Percentiles rank a stretch among this genome's conserved stretches.
These are phyloP conservation scores for Pyricularia sp. DNA, from an alignment of 2,329 filamentous ascomycete species.

Conservation along the genomic window DNA sequence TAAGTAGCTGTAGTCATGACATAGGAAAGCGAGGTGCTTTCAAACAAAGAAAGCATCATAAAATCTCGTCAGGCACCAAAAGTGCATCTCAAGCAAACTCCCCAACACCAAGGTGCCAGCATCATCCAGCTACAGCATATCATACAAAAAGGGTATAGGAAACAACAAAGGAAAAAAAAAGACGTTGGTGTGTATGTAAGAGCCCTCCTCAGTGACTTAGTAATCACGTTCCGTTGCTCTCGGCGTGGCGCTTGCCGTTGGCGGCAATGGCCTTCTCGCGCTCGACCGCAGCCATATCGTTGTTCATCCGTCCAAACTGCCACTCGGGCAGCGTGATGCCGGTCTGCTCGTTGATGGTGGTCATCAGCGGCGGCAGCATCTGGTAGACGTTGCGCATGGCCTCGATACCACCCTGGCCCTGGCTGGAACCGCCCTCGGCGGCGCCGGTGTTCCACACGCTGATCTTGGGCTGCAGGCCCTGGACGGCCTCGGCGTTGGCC, in stretches of 20 bases:
- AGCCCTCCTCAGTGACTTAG: background rate
- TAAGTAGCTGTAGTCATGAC: background rate
- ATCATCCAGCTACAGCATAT: background rate
- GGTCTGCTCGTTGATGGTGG: slow-evolving; percentile 82
- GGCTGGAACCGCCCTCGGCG: slow-evolving; percentile 26
- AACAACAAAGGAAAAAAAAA: background rate
- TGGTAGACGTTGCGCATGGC: slow-evolving; percentile 77
- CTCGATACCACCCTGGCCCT: slow-evolving; percentile 40
- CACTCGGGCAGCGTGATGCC: slow-evolving; percentile 73
- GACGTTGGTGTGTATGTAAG: background rate
- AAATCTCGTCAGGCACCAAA: background rate
- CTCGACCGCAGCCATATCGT: slow-evolving; percentile 21
- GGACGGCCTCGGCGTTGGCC: slow-evolving; percentile 67
- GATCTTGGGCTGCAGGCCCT: slow-evolving; percentile 79
- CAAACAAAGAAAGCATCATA: background rate
- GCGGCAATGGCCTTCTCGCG: slow-evolving; percentile 20
- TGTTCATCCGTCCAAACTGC: slow-evolving; percentile 47
- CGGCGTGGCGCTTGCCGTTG: background rate
- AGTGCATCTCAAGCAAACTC: background rate
- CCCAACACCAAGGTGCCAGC: background rate
- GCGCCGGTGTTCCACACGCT: slow-evolving; percentile 78
- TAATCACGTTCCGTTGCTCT: background rate
- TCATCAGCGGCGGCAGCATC: slow-evolving; percentile 71
- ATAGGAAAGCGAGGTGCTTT: background rate
- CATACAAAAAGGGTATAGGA: background rate